Percentiles rank a stretch among this genome's conserved stretches.
phyloP scores from a whole-genome alignment of 202 grass and related monocot species.

The Panicum virgatum region DNA sequence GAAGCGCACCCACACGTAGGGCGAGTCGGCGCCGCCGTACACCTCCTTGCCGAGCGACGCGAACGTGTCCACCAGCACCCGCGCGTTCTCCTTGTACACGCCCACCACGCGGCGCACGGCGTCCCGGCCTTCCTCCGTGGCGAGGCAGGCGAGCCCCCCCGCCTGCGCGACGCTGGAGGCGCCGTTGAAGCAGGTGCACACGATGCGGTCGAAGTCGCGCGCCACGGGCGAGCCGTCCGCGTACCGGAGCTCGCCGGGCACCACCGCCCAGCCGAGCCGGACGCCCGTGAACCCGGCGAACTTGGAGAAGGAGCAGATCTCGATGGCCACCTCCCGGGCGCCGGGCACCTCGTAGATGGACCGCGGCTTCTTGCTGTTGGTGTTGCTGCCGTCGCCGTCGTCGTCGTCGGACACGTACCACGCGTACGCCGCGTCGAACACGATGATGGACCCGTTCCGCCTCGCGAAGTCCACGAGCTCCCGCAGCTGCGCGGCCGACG shows the following conservation, averaged over 20 bases:
- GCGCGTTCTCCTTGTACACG: slow-evolving; percentile 79
- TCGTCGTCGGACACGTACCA: slow-evolving; percentile 48
- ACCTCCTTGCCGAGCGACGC: slow-evolving; percentile 68
- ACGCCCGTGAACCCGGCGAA: slow-evolving; percentile 93
- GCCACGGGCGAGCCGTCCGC: slow-evolving; percentile 52
- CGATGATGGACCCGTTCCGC: slow-evolving; percentile 84
- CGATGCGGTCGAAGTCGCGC: slow-evolving; percentile 87
- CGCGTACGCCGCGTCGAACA: slow-evolving; percentile 83
- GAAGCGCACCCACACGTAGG: slow-evolving; percentile 90
- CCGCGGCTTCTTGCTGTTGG: not conserved
- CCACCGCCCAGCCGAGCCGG: slow-evolving; percentile 81
- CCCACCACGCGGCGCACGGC: slow-evolving; percentile 56
- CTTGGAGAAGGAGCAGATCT: slow-evolving; percentile 95
- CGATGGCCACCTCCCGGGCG: slow-evolving; percentile 94
- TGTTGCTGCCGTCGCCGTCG: not conserved
- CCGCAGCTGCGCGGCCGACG: slow-evolving; percentile 61
- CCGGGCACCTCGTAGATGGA: slow-evolving; percentile 97
- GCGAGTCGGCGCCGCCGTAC: slow-evolving; percentile 81
- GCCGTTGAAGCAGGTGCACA: slow-evolving; percentile 94
- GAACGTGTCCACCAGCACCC: slow-evolving; percentile 71
- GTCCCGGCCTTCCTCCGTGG: slow-evolving; percentile 46
- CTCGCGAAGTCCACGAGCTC: slow-evolving; percentile 75
- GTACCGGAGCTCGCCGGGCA: slow-evolving; percentile 82
- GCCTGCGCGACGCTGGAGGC: slow-evolving; percentile 81
- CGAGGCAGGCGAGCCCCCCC: slow-evolving; percentile 74